Conservation (phyloP, 192 early-diverging fungal species). For the Allomyces javanicus region DNA sequence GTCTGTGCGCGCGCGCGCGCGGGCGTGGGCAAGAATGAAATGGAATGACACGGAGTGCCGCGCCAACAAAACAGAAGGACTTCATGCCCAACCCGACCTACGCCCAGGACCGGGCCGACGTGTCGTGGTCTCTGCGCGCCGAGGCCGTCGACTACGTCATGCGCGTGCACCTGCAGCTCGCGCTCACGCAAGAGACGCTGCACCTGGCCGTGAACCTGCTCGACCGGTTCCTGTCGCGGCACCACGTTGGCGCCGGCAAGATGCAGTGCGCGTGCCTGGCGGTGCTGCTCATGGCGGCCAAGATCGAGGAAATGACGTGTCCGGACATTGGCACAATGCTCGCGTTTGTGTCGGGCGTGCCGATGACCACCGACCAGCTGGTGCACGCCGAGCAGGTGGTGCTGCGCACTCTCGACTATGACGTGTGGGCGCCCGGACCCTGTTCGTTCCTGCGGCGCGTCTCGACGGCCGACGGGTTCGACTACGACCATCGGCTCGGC, state of each 20-base stretch:
- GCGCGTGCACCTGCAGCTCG: conserved; percentile 76
- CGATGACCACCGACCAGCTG: conserved; percentile 65
- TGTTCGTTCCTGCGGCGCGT: conserved; percentile 78
- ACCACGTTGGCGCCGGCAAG: conserved; percentile 51
- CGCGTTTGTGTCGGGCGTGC: no score
- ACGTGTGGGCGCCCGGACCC: conserved; percentile 70
- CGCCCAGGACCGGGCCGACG: conserved; percentile 61
- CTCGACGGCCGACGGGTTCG: conserved; percentile 73
- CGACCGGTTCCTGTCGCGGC: conserved; percentile 81
- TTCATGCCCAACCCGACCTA: conserved; percentile 64
- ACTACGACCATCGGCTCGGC: conserved; percentile 71
- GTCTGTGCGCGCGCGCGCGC: no score
- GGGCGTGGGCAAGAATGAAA: not conserved
- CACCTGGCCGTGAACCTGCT: conserved; percentile 83
- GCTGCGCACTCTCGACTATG: conserved; percentile 65
- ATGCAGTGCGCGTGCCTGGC: conserved; percentile 86
- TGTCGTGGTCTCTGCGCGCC: conserved; percentile 82
- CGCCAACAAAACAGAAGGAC: conserved; percentile 2
- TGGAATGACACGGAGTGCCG: not conserved
- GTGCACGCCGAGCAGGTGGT: conserved; percentile 80
- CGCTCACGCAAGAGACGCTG: conserved; percentile 78
- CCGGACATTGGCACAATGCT: conserved; percentile 42
- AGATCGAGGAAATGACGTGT: conserved; percentile 81
- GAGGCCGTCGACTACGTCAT: conserved; percentile 90
- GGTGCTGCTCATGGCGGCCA: conserved; percentile 70